Base-by-base conservation (phyloP, 2,329 filamentous ascomycete genomes). In the Arthrobotrys entomopaga region DNA sequence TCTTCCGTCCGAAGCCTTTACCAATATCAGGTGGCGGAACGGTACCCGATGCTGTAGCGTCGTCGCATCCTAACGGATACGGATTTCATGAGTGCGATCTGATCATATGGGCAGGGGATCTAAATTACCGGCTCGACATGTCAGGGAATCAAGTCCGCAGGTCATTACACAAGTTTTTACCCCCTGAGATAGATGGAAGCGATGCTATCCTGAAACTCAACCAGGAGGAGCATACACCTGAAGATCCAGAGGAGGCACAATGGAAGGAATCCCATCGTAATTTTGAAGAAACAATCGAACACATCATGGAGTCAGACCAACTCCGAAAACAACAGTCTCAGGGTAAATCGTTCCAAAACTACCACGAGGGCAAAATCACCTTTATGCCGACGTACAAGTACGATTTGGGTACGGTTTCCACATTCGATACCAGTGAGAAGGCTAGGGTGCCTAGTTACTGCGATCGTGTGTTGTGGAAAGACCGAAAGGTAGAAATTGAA, bases 321-420 rank as follows among this genome's bases (percentile, higher is more conserved):
- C 85, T 99, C 3, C 86, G 84, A 3, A 86, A 88, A 66, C 87
- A 92, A 71, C 93, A 96, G 78, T 88, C 86, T 77, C 83, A 87
- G 43, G 86, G 88, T n/a, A 95, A 91, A 80, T 88, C 89, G 0
- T 96, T 99, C 72, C 91, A 97, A 75, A 94, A 93, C 0, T 99
- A 95, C 93, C 86, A 87, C 58, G 95, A 99, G 84, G 95, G 93
- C 0, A 85, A 88, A 0, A 93, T 99, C 65, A 87, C 87, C 0
- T 99, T 99, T 79, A 81, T 98, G 15, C 95, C 95, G 1, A 96
- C 95, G 0, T 99, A 99, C 82, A 99, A 99, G 81, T 99, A 99
- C 78, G 96, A 99, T 79, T 85, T 97, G 26, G 95, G 95, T n/a
- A 96, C 91, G 29, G 88, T 97, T 34, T 91, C 91, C 1, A 86